These are phyloP conservation scores for Epichloe typhina DNA, from an alignment of 2,329 filamentous ascomycete genomes.

Conservation along the genomic window DNA sequence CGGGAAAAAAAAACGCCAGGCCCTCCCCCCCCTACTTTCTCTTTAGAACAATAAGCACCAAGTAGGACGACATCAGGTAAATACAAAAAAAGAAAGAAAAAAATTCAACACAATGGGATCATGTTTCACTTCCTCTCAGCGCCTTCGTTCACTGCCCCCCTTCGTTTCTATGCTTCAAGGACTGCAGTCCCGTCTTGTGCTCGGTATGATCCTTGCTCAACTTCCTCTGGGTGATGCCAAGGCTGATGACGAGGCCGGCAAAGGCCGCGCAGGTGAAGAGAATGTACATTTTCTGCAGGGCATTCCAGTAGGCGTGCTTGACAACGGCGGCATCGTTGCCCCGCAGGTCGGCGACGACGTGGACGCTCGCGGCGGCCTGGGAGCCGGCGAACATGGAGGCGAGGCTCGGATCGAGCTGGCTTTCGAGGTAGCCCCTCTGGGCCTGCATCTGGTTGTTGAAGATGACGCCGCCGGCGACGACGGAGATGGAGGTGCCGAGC, in stretches of 20 bases:
- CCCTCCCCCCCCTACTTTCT: too few relatives aligned
- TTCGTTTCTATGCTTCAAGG: slow-evolving; percentile 21
- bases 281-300: slow-evolving; percentile 43
- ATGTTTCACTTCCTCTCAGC: too few relatives aligned
- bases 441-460: slow-evolving; percentile 63
- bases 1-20: too few relatives aligned
- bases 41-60: too few relatives aligned
- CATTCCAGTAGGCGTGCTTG: slow-evolving; percentile 33
- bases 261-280: slow-evolving; percentile 38
- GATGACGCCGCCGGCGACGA: slow-evolving; percentile 64
- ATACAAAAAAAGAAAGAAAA: too few relatives aligned
- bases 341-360: slow-evolving; percentile 39
- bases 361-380: slow-evolving; percentile 47
- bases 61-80: too few relatives aligned
- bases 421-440: slow-evolving; percentile 33
- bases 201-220: slow-evolving; percentile 43
- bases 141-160: slow-evolving; percentile 5
- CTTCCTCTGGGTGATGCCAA: slow-evolving; percentile 34
- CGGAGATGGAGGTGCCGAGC: slow-evolving; percentile 51
- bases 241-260: slow-evolving; percentile 31
- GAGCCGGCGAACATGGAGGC: slow-evolving; percentile 42
- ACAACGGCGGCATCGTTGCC: slow-evolving; percentile 29
- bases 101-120: too few relatives aligned
- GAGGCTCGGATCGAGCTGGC: slow-evolving; percentile 35
- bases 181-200: slow-evolving; percentile 43